A percentile compares a stretch with the other conserved stretches of the same genome.
Conservation (phyloP, 2,329 filamentous ascomycete species). For the Fusarium buxicola region DNA sequence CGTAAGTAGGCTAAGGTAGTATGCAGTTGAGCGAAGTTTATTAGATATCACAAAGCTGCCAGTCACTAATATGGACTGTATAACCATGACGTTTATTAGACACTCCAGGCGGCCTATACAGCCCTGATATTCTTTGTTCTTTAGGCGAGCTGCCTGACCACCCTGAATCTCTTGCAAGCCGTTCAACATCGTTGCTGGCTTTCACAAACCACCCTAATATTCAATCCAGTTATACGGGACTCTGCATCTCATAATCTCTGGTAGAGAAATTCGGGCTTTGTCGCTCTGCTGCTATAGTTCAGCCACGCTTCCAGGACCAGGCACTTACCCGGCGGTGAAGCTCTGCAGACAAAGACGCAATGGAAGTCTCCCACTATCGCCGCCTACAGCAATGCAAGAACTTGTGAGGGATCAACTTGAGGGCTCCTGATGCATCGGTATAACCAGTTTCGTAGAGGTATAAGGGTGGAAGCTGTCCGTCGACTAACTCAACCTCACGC, state of each 20-base stretch:
- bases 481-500: neutral
- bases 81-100: neutral
- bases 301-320: neutral
- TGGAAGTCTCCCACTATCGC: too few relatives aligned
- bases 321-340: neutral
- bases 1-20: neutral
- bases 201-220: neutral
- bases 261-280: neutral
- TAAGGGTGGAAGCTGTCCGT: neutral
- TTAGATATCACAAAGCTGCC: neutral
- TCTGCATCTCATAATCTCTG: neutral
- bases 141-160: neutral
- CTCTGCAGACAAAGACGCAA: neutral
- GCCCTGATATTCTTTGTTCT: neutral
- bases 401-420: too few relatives aligned
- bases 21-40: neutral
- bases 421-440: too few relatives aligned
- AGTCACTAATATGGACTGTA: neutral
- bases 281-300: neutral
- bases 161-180: neutral
- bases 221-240: too few relatives aligned
- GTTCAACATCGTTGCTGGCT: neutral
- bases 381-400: too few relatives aligned
- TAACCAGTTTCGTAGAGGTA: neutral
- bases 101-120: too few relatives aligned